Conservation (phyloP, 1,284 basidiomycete genomes). For the Thecaphora frezii region DNA sequence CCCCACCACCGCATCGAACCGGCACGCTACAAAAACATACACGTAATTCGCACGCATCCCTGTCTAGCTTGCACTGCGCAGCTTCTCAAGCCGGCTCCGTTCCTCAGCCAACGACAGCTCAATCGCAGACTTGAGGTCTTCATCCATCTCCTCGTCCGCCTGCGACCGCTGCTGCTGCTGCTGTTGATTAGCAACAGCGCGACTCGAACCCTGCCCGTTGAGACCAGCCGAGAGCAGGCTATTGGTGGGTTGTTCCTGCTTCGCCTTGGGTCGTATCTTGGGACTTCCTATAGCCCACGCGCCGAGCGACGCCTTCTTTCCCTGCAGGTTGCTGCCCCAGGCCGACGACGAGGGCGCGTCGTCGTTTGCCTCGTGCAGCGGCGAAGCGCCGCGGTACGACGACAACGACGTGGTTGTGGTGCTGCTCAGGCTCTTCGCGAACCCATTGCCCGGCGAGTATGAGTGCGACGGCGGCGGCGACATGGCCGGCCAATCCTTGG, state of each 20-base stretch:
- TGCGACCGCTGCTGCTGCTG: conserved; percentile 1
- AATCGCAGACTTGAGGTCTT: conserved; percentile 45
- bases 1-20: too few relatives aligned
- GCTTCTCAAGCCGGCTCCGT: not conserved
- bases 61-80: too few relatives aligned
- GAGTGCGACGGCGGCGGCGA: not conserved
- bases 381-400: not conserved
- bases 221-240: too few relatives aligned
- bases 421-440: not conserved
- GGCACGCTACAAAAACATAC: too few relatives aligned
- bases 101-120: conserved; percentile 52
- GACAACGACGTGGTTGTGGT: too few relatives aligned
- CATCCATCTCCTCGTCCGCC: conserved; percentile 25
- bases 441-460: not conserved
- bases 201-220: not conserved
- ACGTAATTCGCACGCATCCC: too few relatives aligned
- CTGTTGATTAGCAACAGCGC: too few relatives aligned
- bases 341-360: too few relatives aligned
- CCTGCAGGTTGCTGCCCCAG: too few relatives aligned
- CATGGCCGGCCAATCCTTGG: not conserved
- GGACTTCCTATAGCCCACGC: not conserved
- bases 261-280: too few relatives aligned
- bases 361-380: too few relatives aligned
- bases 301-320: not conserved
- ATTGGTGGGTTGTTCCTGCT: too few relatives aligned